Conservation (phyloP, 176 grass and related monocot genomes). For the Poa annua region DNA sequence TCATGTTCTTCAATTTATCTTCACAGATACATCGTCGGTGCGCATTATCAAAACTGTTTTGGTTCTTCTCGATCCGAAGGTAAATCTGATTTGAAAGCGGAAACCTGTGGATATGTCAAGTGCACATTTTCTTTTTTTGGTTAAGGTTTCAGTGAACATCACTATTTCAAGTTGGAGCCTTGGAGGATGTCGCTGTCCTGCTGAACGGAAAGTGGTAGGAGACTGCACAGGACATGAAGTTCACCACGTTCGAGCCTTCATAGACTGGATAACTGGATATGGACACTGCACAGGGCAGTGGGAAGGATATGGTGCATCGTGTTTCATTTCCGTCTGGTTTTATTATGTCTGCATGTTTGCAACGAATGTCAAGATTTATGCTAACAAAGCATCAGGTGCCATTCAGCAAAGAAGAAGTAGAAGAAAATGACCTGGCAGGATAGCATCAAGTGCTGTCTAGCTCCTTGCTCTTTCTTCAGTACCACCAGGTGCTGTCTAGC, state of each 20-base stretch:
- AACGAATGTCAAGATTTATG: no score
- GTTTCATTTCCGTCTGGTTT: no score
- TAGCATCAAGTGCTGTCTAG: no score
- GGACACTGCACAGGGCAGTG: neutral
- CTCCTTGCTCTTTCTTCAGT: no score
- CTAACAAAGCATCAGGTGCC: no score
- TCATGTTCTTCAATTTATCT: conserved; percentile 12
- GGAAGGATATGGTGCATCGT: neutral
- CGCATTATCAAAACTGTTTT: neutral
- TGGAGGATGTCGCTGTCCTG: conserved; percentile 13
- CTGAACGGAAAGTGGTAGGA: neutral
- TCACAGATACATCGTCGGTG: neutral
- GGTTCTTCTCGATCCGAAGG: neutral
- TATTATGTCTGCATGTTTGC: no score
- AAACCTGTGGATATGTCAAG: neutral
- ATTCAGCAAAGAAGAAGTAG: no score
- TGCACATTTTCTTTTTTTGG: neutral
- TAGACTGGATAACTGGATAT: neutral
- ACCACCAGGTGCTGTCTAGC: no score
- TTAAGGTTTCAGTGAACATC: neutral
- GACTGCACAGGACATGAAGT: no score
- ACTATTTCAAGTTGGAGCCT: neutral
- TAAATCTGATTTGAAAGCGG: neutral
- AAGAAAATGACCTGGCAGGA: no score
- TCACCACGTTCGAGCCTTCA: neutral